Base-by-base conservation (phyloP, 495 filamentous ascomycete genomes). In the Xylaria palmicola region DNA sequence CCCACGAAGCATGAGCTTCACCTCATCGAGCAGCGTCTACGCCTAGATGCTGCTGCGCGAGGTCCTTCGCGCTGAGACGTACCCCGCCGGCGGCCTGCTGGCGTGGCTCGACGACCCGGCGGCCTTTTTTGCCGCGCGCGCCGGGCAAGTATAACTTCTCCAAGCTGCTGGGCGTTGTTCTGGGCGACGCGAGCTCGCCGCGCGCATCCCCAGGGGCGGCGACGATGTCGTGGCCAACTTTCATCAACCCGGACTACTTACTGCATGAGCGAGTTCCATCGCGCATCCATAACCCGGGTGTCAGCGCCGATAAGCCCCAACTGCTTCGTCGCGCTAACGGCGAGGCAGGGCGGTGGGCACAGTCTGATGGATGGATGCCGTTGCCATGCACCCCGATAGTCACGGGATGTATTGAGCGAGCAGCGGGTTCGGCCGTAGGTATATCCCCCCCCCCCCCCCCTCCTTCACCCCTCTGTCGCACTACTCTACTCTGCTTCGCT, bases 121-220 rank as follows among this genome's bases (percentile, higher is more conserved):
- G 8, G 69, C 63, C 0, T 60, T 63, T 17, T 7, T 52, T 20
- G 9, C 77, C 75, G n/a, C 71, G 75, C 37, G 71, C 75, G 34
- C 26, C 50, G 4, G 75, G 75, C 51, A 53, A 56, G 0, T 83
- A 85, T 56, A 60, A 58, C 17, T 59, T 79, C 6, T 80, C 79
- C 0, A 86, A 86, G 65, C 66, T 87, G 9, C 63, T 87, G 13
- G 71, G 77, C 43, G 63, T n/a, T 84, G 4, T 54, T 86, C 0
- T 68, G 76, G 15, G 72, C 81, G 12, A n/a, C 77, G 79, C 8
- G 75, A 78, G 51, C 65, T 86, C 0, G 78, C 78, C 1, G 59
- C 54, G 5, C 69, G 67, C 5, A 37, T 75, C 7, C 19, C 27
- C 48, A 27, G 48, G 2, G 64, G 62, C 5, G 66, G 66, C 10